These are phyloP conservation scores for Beauveria varroae DNA, from an alignment of 2,329 filamentous ascomycete genomes.

Conservation along the genomic window DNA sequence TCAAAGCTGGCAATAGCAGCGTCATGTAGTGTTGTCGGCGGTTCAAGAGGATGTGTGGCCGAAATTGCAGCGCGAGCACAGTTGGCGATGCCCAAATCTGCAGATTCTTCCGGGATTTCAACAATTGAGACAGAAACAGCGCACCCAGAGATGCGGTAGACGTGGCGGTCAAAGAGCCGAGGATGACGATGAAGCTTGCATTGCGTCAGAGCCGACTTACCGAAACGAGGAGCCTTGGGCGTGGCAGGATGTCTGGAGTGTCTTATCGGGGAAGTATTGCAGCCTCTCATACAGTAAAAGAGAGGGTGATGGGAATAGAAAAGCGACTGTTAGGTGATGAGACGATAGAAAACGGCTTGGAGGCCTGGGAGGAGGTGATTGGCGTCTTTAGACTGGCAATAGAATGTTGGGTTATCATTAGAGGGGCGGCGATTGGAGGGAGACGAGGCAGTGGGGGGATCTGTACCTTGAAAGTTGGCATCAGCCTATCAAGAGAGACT, in stretches of 20 bases:
- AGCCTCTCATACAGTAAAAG: not conserved
- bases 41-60: not conserved
- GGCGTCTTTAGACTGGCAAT: slow-evolving; percentile 9
- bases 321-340: not conserved
- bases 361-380: slow-evolving; percentile 4
- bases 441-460: slow-evolving; percentile 6
- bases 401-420: slow-evolving; percentile 9
- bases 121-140: slow-evolving; percentile 4
- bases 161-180: not conserved
- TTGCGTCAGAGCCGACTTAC: slow-evolving; percentile 11
- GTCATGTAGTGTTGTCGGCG: not conserved
- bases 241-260: not conserved
- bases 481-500: no score
- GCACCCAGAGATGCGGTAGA: not conserved
- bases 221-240: slow-evolving; percentile 9
- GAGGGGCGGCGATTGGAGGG: slow-evolving; percentile 10
- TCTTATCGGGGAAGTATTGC: not conserved
- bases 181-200: not conserved
- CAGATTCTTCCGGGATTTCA: not conserved
- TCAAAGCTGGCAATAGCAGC: not conserved
- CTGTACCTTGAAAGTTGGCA: no score
- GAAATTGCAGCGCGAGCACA: not conserved
- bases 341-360: not conserved
- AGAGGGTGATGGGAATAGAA: not conserved
- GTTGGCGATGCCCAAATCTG: not conserved